Evolutionary conservation across 1,284 basidiomycete genomes (phyloP).

Genomic region (Chalciporus sp.): DNA sequence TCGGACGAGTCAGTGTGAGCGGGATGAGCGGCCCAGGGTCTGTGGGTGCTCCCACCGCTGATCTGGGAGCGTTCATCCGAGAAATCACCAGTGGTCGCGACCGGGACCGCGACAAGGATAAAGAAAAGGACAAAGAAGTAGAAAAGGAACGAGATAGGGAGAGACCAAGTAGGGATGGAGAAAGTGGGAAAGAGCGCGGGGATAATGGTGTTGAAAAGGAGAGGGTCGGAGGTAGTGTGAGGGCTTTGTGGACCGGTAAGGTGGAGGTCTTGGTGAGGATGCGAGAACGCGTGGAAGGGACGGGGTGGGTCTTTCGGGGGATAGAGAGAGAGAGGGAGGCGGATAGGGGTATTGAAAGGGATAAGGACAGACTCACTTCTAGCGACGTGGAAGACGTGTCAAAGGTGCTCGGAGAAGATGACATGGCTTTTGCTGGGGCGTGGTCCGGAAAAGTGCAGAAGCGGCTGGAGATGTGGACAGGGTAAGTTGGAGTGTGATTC

Average conservation of each 20-base stretch:
- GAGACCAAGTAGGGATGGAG: slow-evolving; percentile 34
- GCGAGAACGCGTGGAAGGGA: slow-evolving; percentile 34
- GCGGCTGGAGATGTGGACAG: slow-evolving; percentile 71
- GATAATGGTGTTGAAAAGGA: slow-evolving; percentile 35
- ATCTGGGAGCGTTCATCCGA: slow-evolving; percentile 42
- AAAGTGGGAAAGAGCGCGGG: slow-evolving; percentile 34
- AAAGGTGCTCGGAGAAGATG: slow-evolving; percentile 31
- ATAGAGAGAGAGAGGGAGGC: slow-evolving; percentile 23
- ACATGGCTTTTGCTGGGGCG: slow-evolving; percentile 43
- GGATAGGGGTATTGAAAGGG: slow-evolving; percentile 22
- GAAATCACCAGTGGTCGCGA: slow-evolving; percentile 35
- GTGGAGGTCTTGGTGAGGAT: slow-evolving; percentile 30
- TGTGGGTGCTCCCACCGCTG: slow-evolving; percentile 47
- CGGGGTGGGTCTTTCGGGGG: slow-evolving; percentile 5
- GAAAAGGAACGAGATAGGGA: slow-evolving; percentile 39
- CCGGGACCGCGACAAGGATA: slow-evolving; percentile 30
- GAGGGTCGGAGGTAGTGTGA: slow-evolving; percentile 39
- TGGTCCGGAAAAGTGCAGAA: slow-evolving; percentile 66
- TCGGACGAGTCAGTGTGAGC: slow-evolving; percentile 34
- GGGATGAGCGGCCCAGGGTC: slow-evolving; percentile 33
- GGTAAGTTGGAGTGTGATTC: slow-evolving; percentile 43
- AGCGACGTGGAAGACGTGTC: slow-evolving; percentile 39
- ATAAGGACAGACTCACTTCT: slow-evolving; percentile 22
- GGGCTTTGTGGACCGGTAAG: slow-evolving; percentile 37
- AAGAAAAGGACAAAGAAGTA: slow-evolving; percentile 31